Evolutionary conservation across 148 eudicot species (phyloP).

Genomic region (Rheum nobile): DNA sequence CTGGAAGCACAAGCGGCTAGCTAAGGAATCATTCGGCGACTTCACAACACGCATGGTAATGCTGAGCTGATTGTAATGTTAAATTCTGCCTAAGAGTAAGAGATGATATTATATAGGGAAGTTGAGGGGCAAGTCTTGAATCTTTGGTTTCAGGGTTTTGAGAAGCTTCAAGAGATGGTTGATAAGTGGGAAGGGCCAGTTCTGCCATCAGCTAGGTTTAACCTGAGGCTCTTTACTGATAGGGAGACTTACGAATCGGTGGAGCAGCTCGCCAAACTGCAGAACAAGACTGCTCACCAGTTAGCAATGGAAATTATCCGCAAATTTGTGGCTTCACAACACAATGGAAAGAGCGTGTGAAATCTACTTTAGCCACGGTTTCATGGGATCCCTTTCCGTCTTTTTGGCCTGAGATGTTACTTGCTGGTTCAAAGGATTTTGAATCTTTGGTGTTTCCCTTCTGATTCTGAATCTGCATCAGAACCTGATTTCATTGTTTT

Average conservation of each 20-base stretch:
- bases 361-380: neutral
- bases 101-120: neutral
- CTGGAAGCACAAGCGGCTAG: constrained; percentile 51
- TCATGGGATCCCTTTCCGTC: neutral
- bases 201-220: constrained; percentile 50
- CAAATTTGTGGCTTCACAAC: neutral
- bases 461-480: neutral
- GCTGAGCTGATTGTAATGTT: too few species aligned
- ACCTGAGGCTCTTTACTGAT: constrained; percentile 4
- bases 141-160: constrained; percentile 51
- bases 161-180: constrained; percentile 67
- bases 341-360: neutral
- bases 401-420: constrained; percentile 2
- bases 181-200: constrained; percentile 87
- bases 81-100: too few species aligned
- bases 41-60: constrained; percentile 78
- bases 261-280: neutral
- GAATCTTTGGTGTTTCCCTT: neutral
- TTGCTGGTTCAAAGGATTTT: neutral
- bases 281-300: constrained; percentile 6
- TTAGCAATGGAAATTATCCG: constrained; percentile 4
- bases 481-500: constrained; percentile 1
- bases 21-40: constrained; percentile 83
- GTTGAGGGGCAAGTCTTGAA: neutral
- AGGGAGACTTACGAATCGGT: constrained; percentile 5